Percentiles rank a stretch among this genome's conserved stretches.
phyloP scores from a whole-genome alignment of 306 rosid species.

The Cicer yamashitae region DNA sequence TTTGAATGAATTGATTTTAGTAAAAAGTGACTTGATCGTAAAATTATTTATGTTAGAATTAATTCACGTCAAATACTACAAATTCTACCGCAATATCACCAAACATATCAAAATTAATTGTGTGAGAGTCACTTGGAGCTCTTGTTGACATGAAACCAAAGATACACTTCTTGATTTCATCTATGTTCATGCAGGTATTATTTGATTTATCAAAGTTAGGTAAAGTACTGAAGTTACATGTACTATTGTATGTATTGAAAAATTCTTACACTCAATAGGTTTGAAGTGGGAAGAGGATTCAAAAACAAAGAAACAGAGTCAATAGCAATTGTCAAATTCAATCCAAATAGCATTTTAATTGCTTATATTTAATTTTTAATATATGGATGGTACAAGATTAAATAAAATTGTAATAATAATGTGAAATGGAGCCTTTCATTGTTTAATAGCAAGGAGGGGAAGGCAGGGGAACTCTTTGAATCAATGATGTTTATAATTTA shows the following conservation, averaged over 20 bases:
- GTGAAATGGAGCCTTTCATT: neutral
- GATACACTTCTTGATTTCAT: neutral
- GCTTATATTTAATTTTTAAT: constrained; percentile 1
- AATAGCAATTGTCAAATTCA: no score
- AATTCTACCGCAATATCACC: no score
- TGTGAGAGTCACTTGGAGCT: no score
- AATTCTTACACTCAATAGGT: no score
- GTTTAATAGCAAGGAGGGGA: neutral
- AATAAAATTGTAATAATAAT: neutral
- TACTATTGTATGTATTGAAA: neutral
- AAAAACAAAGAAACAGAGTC: no score
- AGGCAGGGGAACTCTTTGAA: constrained; percentile 7
- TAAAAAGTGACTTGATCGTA: no score
- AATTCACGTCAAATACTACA: no score
- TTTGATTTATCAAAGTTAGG: neutral
- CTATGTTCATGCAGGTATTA: neutral
- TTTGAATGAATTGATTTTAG: no score
- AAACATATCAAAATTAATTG: no score
- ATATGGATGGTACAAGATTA: constrained; percentile 10
- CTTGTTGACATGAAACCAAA: no score
- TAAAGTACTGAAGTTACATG: neutral
- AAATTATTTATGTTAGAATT: no score
- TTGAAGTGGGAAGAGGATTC: no score
- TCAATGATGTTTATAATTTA: neutral
- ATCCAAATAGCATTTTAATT: neutral